Conservation (phyloP, 352 stramenopile genomes). For the Phytophthora citrophthora region DNA sequence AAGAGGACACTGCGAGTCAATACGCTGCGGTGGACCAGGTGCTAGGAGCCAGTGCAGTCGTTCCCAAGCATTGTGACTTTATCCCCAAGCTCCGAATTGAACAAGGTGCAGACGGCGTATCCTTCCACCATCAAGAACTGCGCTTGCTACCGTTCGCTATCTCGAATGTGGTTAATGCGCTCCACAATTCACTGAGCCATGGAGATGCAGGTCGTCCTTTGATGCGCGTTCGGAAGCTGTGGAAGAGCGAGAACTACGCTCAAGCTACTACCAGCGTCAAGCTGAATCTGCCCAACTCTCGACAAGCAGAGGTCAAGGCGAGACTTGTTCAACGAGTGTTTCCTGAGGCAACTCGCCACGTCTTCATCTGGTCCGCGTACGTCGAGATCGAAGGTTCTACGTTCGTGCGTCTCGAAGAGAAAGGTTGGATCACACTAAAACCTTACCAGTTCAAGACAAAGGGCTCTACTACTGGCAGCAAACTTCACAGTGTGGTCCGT, state of each 20-base stretch:
- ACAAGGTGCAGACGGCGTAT: background rate
- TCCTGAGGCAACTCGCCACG: conserved; percentile 1
- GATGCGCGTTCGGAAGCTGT: conserved; percentile 7
- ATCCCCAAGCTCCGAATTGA: background rate
- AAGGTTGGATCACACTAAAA: conserved; percentile 24
- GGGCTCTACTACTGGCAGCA: background rate
- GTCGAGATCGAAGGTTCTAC: conserved; percentile 41
- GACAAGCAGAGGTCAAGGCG: conserved; percentile 13
- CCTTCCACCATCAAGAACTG: conserved; percentile 2
- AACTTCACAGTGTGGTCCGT: conserved; percentile 3
- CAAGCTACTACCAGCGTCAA: conserved; percentile 21
- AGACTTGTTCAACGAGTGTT: conserved; percentile 23
- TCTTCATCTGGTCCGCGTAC: conserved; percentile 33
- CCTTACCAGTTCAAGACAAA: background rate
- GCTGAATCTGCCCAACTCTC: conserved; percentile 7
- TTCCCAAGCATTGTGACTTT: background rate
- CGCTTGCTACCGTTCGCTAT: conserved; percentile 28
- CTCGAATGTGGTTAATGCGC: conserved; percentile 6
- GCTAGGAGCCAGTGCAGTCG: conserved; percentile 3
- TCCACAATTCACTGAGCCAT: conserved; percentile 9
- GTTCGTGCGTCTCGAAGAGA: conserved; percentile 39
- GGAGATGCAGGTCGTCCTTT: conserved; percentile 7
- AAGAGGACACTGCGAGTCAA: conserved; percentile 11
- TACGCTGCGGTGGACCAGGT: conserved; percentile 9
- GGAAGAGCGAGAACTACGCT: conserved; percentile 6